These are phyloP conservation scores for Lipomyces sp. DNA, from an alignment of 805 yeast genomes.

Conservation along the genomic window DNA sequence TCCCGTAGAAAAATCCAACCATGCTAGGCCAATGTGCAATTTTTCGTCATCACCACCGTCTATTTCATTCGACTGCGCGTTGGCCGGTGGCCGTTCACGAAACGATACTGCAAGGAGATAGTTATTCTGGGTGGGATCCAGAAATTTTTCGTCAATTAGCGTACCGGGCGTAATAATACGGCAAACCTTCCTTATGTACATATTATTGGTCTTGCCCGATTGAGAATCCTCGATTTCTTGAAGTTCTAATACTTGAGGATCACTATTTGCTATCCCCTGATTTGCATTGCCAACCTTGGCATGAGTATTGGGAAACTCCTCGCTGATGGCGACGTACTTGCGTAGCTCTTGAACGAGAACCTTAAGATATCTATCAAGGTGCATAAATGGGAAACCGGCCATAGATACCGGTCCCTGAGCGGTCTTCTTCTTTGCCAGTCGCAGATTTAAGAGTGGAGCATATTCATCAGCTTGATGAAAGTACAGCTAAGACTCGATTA, in stretches of 20 bases:
- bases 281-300: constrained; percentile 28
- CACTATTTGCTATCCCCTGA: constrained; percentile 29
- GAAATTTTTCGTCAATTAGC: constrained; percentile 79
- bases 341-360: constrained; percentile 72
- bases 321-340: constrained; percentile 79
- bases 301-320: constrained; percentile 53
- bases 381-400: constrained; percentile 88
- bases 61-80: constrained; percentile 17
- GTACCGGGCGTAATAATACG: constrained; percentile 93
- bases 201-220: constrained; percentile 22
- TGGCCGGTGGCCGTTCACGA: constrained; percentile 5
- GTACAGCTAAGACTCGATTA: constrained; percentile 57
- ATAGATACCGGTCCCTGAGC: constrained; percentile 58
- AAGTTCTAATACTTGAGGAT: constrained; percentile 39
- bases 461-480: constrained; percentile 82
- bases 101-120: constrained; percentile 63
- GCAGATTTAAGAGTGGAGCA: constrained; percentile 72
- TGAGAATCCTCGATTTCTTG: neutral
- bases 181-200: constrained; percentile 69
- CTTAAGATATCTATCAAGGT: constrained; percentile 72
- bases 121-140: constrained; percentile 74
- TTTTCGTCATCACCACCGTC: constrained; percentile 22
- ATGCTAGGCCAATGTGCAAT: constrained; percentile 66
- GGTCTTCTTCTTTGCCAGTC: constrained; percentile 61
- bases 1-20: constrained; percentile 91